Conservation (phyloP, 2,329 filamentous ascomycete genomes). For the Colletotrichum sp. region DNA sequence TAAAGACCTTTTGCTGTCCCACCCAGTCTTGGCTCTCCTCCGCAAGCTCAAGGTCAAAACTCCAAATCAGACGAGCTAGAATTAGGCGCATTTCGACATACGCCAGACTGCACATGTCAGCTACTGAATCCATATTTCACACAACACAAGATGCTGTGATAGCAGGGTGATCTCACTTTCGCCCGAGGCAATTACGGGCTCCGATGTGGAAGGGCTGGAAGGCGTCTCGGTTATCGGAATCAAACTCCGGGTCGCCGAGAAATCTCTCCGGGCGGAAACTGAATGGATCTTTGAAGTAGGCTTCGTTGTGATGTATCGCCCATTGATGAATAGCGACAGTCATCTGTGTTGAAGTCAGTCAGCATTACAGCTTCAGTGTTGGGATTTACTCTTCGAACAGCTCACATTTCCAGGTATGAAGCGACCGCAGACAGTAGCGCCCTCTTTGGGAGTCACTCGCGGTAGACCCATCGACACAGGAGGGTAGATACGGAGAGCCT, state of each 20-base stretch:
- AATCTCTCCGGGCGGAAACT: conserved; percentile 2
- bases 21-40: conserved; percentile 43
- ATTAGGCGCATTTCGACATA: conserved; percentile 56
- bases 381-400: background rate
- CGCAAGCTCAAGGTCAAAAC: conserved; percentile 50
- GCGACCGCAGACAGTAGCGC: background rate
- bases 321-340: conserved; percentile 1
- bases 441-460: background rate
- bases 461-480: background rate
- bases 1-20: conserved; percentile 37
- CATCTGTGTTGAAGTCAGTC: background rate
- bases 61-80: conserved; percentile 50
- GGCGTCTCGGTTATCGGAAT: conserved; percentile 39
- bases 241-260: background rate
- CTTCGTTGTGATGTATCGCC: background rate
- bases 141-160: fast-evolving
- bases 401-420: background rate
- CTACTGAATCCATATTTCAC: background rate
- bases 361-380: fast-evolving
- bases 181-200: background rate
- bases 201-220: conserved; percentile 47
- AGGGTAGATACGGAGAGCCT: conserved; percentile 39
- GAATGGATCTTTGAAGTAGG: background rate
- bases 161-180: background rate
- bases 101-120: conserved; percentile 40